These are phyloP conservation scores for Zychaea mexicana DNA, from an alignment of 371 early-diverging fungal genomes.

Conservation along the genomic window DNA sequence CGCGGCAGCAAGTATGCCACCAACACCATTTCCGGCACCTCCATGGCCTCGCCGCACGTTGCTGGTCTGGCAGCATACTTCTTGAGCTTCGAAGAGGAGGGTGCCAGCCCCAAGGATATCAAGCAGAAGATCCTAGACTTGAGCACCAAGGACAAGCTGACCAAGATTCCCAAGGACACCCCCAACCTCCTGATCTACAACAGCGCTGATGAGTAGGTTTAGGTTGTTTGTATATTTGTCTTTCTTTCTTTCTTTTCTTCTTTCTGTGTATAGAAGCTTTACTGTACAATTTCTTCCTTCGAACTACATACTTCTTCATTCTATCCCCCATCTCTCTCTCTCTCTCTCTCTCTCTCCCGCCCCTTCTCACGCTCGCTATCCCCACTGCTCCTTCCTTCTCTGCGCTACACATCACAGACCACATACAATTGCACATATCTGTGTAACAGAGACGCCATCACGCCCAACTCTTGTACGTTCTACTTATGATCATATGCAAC, in stretches of 20 bases:
- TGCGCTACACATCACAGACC: neutral
- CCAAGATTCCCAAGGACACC: constrained; percentile 65
- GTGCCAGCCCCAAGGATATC: constrained; percentile 77
- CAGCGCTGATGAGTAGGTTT: constrained; percentile 14
- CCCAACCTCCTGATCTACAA: constrained; percentile 87
- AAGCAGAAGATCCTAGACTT: constrained; percentile 73
- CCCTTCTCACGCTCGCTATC: no score
- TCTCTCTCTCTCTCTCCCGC: no score
- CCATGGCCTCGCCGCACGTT: constrained; percentile 99
- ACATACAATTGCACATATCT: neutral
- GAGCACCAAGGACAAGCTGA: constrained; percentile 68
- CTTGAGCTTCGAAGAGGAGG: constrained; percentile 59
- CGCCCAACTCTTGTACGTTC: neutral
- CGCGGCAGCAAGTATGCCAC: constrained; percentile 71
- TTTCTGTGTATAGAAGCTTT: constrained; percentile 1
- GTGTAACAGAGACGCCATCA: no score
- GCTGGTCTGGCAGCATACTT: constrained; percentile 92
- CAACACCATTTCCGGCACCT: constrained; percentile 95
- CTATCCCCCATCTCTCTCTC: neutral
- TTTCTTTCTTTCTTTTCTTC: neutral
- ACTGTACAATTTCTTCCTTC: neutral
- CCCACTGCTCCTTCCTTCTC: neutral
- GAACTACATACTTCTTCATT: neutral
- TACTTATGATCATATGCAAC: neutral
- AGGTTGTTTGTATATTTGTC: neutral